Evolutionary conservation across 345 rosid genomes (phyloP), one percentile per base, ranked within the genome.

Genomic region (Bruguiera gymnorhiza): DNA sequence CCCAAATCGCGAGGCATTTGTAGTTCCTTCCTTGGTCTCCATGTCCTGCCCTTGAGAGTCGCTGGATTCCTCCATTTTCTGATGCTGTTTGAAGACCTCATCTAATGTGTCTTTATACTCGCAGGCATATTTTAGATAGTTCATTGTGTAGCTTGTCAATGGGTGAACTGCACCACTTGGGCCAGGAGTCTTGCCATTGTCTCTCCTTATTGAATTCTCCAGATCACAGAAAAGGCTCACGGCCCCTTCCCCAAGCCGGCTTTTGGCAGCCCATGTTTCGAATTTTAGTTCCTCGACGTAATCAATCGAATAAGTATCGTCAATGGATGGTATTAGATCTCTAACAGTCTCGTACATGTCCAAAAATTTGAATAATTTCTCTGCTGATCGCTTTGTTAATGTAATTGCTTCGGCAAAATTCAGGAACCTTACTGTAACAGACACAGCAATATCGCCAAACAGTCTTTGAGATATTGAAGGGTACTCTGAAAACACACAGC

Each of bases 91-190:
- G 36, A 74, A 74, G 13, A 68, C 78, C 36, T 74, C 68, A 20
- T 74, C 78, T 27, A 74, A 56, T 21, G 78, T 63, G 60, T 57
- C 48, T 9, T 64, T 56, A 46, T 74, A 74, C 51, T 74, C 78
- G 21, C 78, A 74, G 11, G 78, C 78, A 30, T 74, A 74, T 54
- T 67, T 68, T 11, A 74, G 64, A 50, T 74, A 74, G 58, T 74
- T 74, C 78, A 74, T 68, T 18, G 78, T 74, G 63, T 74, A 74
- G 13, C 78, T 72, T 3, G 78, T 74, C 39, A 74, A 58, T 1
- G 78, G 78, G n/a, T 74, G 78, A 21, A 74, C 78, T 23, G 78
- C 73, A 3, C 78, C 78, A 27, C 78, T 74, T 1, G 78, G 69
- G 2, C 69, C 78, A 1, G 78, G 69, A 39, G 69, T 68, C 55